phyloP scores from a whole-genome alignment of 176 grass and related monocot species.

The Guadua angustifolia region DNA sequence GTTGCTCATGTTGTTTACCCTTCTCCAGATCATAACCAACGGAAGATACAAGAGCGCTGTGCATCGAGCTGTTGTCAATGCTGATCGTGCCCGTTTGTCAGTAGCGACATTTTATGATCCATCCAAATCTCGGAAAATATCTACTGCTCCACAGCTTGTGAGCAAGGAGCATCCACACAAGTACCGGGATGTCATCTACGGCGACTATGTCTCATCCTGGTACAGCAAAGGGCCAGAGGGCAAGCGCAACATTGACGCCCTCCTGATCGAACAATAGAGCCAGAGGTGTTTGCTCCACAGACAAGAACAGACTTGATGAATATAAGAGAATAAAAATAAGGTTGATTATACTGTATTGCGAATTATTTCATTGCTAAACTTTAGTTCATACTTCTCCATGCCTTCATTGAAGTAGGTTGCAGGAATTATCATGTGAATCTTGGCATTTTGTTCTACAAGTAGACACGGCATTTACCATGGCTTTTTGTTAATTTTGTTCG shows the following conservation, averaged over 20 bases:
- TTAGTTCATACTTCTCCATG: background rate
- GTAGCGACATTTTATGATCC: constrained; percentile 92
- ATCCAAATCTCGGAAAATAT: constrained; percentile 71
- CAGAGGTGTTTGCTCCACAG: background rate
- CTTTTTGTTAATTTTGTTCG: too few relatives aligned
- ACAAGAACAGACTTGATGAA: constrained; percentile 27
- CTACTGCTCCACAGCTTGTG: constrained; percentile 63
- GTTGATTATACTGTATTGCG: background rate
- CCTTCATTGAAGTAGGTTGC: background rate
- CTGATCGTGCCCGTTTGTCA: constrained; percentile 66
- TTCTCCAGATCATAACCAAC: constrained; percentile 83
- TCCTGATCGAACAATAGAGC: constrained; percentile 57
- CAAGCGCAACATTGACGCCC: constrained; percentile 86
- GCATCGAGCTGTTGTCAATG: constrained; percentile 84
- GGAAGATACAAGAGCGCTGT: constrained; percentile 76
- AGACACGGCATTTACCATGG: background rate
- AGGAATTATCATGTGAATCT: background rate
- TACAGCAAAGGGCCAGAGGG: constrained; percentile 93
- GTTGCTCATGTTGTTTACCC: constrained; percentile 9
- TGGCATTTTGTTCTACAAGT: background rate
- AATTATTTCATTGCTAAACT: background rate
- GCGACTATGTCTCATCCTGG: constrained; percentile 90
- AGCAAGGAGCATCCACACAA: constrained; percentile 53
- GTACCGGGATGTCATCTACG: constrained; percentile 81
- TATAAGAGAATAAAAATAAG: constrained; percentile 6